Base-by-base conservation (phyloP, 2,329 filamentous ascomycete genomes). In the Rugonectria rugulosa region DNA sequence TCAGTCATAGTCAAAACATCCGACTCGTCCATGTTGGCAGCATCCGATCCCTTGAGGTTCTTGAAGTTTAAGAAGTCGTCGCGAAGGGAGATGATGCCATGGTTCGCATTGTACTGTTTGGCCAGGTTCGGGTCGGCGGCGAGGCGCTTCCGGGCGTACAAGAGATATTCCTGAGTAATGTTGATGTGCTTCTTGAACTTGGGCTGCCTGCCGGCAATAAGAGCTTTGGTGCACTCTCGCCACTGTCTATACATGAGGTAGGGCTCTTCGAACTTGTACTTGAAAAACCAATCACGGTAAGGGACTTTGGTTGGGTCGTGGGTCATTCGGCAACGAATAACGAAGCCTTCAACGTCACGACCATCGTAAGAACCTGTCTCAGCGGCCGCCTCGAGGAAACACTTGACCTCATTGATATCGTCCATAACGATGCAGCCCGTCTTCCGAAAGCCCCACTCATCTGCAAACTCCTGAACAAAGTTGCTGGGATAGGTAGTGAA, bases 211-310 rank as follows among this genome's bases (percentile, higher is more conserved):
- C 89, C 89, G 1, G 82, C 70, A 63, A 99, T 97, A 53, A 98
- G 75, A 5, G 91, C 84, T 73, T 97, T 98, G 36, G 95, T 99
- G 71, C 91, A 96, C 77, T 99, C 95, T 59, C 95, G 88, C 95
- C 95, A 99, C 77, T 99, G 95, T 20, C 95, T 88, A 76, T 98
- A 99, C 92, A 99, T 96, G 57, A 99, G 79, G 71, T 99, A 99
- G 1, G 95, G 95, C 76, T 99, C 95, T 70, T 99, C 95, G 57
- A 99, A 99, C 77, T 99, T 99, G 84, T 93, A 99, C 76, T 99
- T 99, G 87, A 99, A 99, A 76, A 99, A 99, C 95, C 95, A 99
- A 72, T 99, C 93, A n/a, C 84, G 77, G 72, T 88, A 95, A 1
- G 84, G 82, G 2, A 72, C 73, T 12, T 72, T 70, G 1, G 74